phyloP scores from a whole-genome alignment of 345 rosid species.

The Gossypium bickii region DNA sequence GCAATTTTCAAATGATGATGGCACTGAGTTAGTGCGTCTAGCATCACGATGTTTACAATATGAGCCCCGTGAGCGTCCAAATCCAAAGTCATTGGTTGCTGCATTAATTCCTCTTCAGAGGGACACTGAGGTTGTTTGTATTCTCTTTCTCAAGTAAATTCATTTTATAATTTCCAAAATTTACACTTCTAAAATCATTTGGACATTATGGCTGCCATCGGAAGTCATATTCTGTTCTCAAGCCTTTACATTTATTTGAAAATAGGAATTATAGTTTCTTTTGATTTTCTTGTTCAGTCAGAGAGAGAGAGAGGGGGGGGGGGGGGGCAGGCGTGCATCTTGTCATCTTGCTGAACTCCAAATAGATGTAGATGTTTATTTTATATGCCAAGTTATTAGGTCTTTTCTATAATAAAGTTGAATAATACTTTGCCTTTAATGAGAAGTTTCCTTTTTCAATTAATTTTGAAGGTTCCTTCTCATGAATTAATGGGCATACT shows the following conservation, averaged over 20 bases:
- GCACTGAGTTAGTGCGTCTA: conserved; percentile 81
- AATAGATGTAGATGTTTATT: not conserved
- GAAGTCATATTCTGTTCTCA: not conserved
- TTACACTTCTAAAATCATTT: not conserved
- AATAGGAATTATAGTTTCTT: not conserved
- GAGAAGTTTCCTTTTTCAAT: not conserved
- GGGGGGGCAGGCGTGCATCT: not conserved
- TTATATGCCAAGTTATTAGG: not conserved
- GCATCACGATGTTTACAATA: conserved; percentile 92
- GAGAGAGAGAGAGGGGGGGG: not conserved
- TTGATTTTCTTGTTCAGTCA: not conserved
- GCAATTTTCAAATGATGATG: conserved; percentile 73
- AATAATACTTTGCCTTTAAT: not conserved
- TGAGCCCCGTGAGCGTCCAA: conserved; percentile 92
- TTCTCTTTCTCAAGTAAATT: conserved; percentile 20
- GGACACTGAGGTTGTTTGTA: conserved; percentile 58
- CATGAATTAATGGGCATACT: conserved; percentile 80
- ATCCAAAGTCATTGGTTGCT: conserved; percentile 66
- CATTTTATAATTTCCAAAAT: conserved; percentile 2
- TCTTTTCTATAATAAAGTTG: not conserved
- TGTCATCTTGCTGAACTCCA: not conserved
- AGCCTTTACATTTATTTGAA: not conserved
- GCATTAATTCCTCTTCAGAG: conserved; percentile 86
- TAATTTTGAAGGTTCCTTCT: conserved; percentile 66
- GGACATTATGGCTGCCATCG: not conserved